Base-by-base conservation (phyloP, 2,329 filamentous ascomycete species). In the Lachnellula subtilissima region DNA sequence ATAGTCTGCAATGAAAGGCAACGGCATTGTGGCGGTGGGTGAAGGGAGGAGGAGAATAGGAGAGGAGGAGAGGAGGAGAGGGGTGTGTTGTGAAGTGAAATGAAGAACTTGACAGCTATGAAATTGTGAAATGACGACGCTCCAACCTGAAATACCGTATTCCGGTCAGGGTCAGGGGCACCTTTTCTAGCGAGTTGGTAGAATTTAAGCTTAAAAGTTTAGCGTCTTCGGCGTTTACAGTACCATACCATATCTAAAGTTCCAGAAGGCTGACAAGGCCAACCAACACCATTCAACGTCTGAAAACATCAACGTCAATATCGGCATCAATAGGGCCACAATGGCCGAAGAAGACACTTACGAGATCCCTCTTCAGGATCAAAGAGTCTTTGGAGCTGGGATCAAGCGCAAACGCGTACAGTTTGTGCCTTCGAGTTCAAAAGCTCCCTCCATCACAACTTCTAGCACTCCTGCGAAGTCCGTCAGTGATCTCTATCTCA, bases 331-430 rank as follows among this genome's bases (percentile, higher is more conserved):
- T n/a, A 39, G 32, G 9, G 19, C 8, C 9, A 53, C 39, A 52
- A 52, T 71, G 55, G 65, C 65, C 15, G 78, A 82, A 22, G 79
- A 83, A 37, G 78, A 85, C 45, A 76, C 77, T 45, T 85, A 85
- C 58, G 79, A 78, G 17, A 72, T 80, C 2, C 83, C 84, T 0
- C 73, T 84, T 4, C 75, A 78, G 59, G 77, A 84, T 57, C 83
- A 85, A 63, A 77, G 78, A 12, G 78, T 80, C 55, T 87, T 85
- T 61, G 81, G 81, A 45, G 80, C 82, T 12, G 83, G 84, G n/a
- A 77, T 87, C 52, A 82, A 81, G 66, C 76, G 81, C 62, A 84
- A 82, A 71, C 75, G 73, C 52, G 78, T 87, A 45, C 74, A 76
- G 5, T 87, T 87, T 66, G 80, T 87, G 35, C 62, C 55, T 58